A percentile compares a stretch with the other conserved stretches of the same genome.
phyloP scores from a whole-genome alignment of 768 basidiomycete species.

The Pilatotrama ljubarskyi region DNA sequence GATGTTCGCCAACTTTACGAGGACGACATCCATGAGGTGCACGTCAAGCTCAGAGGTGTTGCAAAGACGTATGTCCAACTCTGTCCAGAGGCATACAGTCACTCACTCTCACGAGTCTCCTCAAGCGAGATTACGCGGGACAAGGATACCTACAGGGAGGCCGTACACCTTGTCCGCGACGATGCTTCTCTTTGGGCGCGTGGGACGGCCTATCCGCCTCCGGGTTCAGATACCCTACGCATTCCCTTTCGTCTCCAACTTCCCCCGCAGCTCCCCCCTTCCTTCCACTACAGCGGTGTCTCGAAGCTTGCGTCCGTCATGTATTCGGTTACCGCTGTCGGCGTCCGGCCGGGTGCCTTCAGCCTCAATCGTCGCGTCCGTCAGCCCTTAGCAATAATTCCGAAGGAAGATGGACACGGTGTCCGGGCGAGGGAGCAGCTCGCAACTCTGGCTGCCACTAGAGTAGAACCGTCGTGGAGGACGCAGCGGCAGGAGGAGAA shows the following conservation, averaged over 20 bases:
- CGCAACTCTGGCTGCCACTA: too few relatives aligned
- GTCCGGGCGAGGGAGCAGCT: not conserved
- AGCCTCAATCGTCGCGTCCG: slow-evolving; percentile 9
- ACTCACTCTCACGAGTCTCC: too few relatives aligned
- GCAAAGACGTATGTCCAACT: not conserved
- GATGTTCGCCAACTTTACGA: slow-evolving; percentile 5
- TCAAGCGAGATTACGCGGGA: too few relatives aligned
- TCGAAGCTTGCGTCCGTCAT: not conserved
- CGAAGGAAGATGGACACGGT: not conserved
- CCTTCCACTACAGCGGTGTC: not conserved
- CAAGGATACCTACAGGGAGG: too few relatives aligned
- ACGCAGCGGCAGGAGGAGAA: not conserved
- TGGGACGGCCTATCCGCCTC: too few relatives aligned
- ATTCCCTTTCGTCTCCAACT: too few relatives aligned
- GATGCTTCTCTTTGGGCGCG: too few relatives aligned
- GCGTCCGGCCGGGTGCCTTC: slow-evolving; percentile 16
- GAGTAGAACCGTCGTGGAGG: not conserved
- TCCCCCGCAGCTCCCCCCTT: not conserved
- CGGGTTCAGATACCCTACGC: too few relatives aligned
- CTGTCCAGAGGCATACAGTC: too few relatives aligned
- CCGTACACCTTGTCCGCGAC: too few relatives aligned
- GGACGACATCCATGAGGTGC: slow-evolving; percentile 6
- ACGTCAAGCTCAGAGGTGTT: slow-evolving; percentile 10
- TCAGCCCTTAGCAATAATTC: slow-evolving; percentile 6
- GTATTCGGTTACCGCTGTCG: slow-evolving; percentile 16